phyloP scores from a whole-genome alignment of 2,329 filamentous ascomycete species.

The Pezicula neosporulosa region DNA sequence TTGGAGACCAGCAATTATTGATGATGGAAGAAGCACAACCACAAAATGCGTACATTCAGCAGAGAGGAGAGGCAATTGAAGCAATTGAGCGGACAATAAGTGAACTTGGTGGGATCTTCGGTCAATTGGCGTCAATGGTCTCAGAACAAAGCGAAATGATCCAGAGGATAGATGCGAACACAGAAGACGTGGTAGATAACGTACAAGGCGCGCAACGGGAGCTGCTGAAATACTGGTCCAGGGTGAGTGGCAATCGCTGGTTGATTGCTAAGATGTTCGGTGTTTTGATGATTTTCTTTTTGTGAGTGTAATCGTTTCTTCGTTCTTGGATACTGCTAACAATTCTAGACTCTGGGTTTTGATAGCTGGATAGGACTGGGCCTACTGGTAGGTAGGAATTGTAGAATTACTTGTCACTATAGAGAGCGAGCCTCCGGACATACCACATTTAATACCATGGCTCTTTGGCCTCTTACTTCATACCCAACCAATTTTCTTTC shows the following conservation, averaged over 20 bases:
- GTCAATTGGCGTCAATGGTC: slow-evolving; percentile 94
- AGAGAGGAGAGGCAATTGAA: slow-evolving; percentile 92
- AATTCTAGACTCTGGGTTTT: slow-evolving; percentile 1
- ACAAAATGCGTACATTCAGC: slow-evolving; percentile 85
- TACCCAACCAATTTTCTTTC: no score
- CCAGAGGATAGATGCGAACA: slow-evolving; percentile 94
- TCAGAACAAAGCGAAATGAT: slow-evolving; percentile 98
- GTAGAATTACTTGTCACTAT: no score
- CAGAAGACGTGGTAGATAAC: slow-evolving; percentile 96
- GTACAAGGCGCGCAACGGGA: slow-evolving; percentile 96
- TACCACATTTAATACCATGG: background rate
- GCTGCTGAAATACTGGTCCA: slow-evolving; percentile 93
- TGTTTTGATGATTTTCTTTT: slow-evolving; percentile 91
- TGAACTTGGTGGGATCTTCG: slow-evolving; percentile 89
- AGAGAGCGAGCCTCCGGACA: background rate
- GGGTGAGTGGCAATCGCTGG: slow-evolving; percentile 94
- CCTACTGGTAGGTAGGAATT: background rate
- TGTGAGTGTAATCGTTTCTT: slow-evolving; percentile 40
- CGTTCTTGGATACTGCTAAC: background rate
- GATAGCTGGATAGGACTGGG: background rate
- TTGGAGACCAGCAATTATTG: slow-evolving; percentile 82
- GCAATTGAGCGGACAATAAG: slow-evolving; percentile 94
- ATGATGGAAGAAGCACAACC: slow-evolving; percentile 91
- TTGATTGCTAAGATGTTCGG: slow-evolving; percentile 85
- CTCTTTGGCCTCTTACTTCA: background rate